Base-by-base conservation (phyloP, 2,329 filamentous ascomycete species). In the Penicillium thymicola region DNA sequence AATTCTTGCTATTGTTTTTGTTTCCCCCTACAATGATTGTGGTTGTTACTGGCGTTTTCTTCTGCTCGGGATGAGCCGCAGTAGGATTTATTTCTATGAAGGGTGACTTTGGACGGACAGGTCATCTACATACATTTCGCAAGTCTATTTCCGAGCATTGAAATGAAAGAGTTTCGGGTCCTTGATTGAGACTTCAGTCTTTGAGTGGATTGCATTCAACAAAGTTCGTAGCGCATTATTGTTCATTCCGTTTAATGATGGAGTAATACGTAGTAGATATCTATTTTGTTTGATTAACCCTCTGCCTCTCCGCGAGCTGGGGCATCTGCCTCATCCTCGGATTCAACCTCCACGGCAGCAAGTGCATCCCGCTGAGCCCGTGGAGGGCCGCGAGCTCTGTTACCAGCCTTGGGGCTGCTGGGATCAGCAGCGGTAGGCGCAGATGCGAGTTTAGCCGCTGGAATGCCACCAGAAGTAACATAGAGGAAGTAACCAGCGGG, bases 401-500 rank as follows among this genome's bases (percentile, higher is more conserved):
- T 43, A 14, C 41, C 46, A 2, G 40, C 18, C 54, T 62, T 23
- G 36, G n/a, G 13, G 43, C 44, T 62, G 46, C 27, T 47, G 34
- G 11, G 53, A 16, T 28, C 54, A 10, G 51, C 46, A 45, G 32
- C 55, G 9, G 49, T 41, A n/a, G 61, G 60, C 8, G 57, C 59
- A 41, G 60, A 27, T 10, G 38, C 43, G 16, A 67, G 75, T 60
- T 82, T 81, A 0, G 86, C 84, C 7, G 83, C 86, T 38, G 83
- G 76, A 44, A 90, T 79, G 3, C 88, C 89, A 9, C 82, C 84
- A 0, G 88, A 87, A 0, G 88, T 89, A 47, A 89, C 78, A 82
- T 89, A 92, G 45, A 91, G 77, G 77, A 91, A 92, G 69, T 86
- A 86, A 65, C 87, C 84, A 11, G 83, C 84, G 62, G 83, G 82